Base-by-base conservation (phyloP, 2,329 filamentous ascomycete species). In the Aureobasidium sp. region DNA sequence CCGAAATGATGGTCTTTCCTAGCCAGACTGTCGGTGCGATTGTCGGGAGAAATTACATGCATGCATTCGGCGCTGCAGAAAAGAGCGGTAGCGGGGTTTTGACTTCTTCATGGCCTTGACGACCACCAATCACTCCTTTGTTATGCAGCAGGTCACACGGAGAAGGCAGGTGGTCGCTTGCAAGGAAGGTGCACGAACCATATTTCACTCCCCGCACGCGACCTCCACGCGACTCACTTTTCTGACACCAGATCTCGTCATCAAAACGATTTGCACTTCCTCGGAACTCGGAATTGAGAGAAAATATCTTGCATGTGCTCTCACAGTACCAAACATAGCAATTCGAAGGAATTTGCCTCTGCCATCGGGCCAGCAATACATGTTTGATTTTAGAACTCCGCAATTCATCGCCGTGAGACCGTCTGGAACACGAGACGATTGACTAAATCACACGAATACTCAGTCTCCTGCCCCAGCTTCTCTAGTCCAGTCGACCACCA, bases 61-160 rank as follows among this genome's bases (percentile, higher is more conserved):
- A 50, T 50, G 8, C 41, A 45, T 24, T 45, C 27, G 16, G 12
- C 38, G 24, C 30, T 40, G 37, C 37, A 41, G 8, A 19, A n/a
- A 51, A 14, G 32, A 16, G 44, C 19, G 14, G 21, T 17, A 41
- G 48, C 48, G 27, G 48, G 6, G 35, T 51, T 51, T 51, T 51
- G 48, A 34, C 35, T 41, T 41, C 25, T n/a, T 19, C 48, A 24
- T 37, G n/a, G 19, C 35, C 27, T 41, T 34, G n/a, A 3, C 24
- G 24, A 40, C 25, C 17, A n/a, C 48, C 37, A 51, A 41, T 51
- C 35, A 41, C 16, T 24, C 48, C 48, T 51, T 51, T 51, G 48
- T 51, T 25, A 17, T 51, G 35, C 48, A 51, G 16, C 21, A 30
- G 48, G 27, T 51, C 48, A 51, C 48, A 51, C 48, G 48, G 37